These are phyloP conservation scores for Bruguiera gymnorhiza DNA, from an alignment of 345 rosid genomes.

Conservation along the genomic window DNA sequence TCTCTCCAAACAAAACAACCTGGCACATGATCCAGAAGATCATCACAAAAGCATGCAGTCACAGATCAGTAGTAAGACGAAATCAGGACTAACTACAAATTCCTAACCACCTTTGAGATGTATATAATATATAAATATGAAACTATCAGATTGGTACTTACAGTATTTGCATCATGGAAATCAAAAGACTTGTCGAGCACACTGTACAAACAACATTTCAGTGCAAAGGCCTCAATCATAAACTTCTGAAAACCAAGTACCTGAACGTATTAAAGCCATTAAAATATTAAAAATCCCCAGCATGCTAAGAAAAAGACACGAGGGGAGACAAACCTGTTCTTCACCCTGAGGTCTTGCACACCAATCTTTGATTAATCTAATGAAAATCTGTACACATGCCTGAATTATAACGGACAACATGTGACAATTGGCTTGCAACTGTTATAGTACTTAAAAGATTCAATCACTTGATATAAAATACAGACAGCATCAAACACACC, in stretches of 20 bases:
- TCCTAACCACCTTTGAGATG: not conserved
- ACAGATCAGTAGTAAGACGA: too few relatives aligned
- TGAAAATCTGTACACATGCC: constrained; percentile 93
- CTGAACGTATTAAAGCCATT: constrained; percentile 35
- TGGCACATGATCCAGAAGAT: constrained; percentile 32
- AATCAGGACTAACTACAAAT: too few relatives aligned
- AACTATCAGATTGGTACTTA: constrained; percentile 31
- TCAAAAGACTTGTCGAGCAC: constrained; percentile 89
- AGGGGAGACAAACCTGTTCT: constrained; percentile 51
- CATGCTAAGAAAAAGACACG: not conserved
- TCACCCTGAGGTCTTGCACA: constrained; percentile 50
- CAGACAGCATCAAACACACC: constrained; percentile 38
- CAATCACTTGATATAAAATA: not conserved
- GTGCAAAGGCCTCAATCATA: constrained; percentile 65
- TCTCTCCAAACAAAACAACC: constrained; percentile 81
- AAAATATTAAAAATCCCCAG: constrained; percentile 6
- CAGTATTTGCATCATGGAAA: constrained; percentile 84
- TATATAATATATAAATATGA: not conserved
- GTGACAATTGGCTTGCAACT: constrained; percentile 2
- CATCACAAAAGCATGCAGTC: not conserved
- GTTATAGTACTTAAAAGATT: constrained; percentile 1
- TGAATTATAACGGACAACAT: constrained; percentile 27
- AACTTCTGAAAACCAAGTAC: constrained; percentile 81
- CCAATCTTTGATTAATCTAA: constrained; percentile 90
- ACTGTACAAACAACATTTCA: constrained; percentile 78